Percentiles rank a stretch among this genome's conserved stretches.
These are phyloP conservation scores for Mallotus nudiflorus DNA, from an alignment of 345 rosid species.

Conservation along the genomic window DNA sequence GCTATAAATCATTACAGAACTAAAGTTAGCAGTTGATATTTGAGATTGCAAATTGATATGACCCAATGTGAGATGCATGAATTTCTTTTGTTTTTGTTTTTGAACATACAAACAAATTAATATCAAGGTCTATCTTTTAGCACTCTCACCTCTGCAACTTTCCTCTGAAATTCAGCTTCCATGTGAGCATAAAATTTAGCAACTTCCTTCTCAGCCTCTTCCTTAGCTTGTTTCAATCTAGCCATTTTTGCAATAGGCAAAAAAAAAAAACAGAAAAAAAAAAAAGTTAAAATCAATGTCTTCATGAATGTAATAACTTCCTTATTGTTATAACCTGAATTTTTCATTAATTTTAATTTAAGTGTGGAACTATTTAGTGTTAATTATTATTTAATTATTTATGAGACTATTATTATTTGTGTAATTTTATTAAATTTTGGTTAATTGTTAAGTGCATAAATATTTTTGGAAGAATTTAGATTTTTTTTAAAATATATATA, in stretches of 20 bases:
- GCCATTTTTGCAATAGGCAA: conserved; percentile 61
- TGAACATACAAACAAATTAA: too few species aligned
- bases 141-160: conserved; percentile 72
- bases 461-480: too few species aligned
- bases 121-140: too few species aligned
- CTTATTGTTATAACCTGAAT: too few species aligned
- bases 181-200: conserved; percentile 69
- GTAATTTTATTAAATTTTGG: too few species aligned
- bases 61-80: neutral
- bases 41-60: neutral
- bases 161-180: conserved; percentile 82
- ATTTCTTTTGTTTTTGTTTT: neutral
- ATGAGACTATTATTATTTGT: too few species aligned
- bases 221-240: conserved; percentile 89
- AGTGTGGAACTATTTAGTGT: too few species aligned
- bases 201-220: conserved; percentile 87
- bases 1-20: neutral
- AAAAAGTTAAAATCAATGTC: conserved; percentile 1
- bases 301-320: neutral
- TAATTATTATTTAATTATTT: too few species aligned
- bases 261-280: neutral
- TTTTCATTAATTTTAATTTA: too few species aligned
- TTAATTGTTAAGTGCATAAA: too few species aligned
- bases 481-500: too few species aligned
- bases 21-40: neutral